Conservation (phyloP, 257 asterid species). For the Ligustrum vulgare region DNA sequence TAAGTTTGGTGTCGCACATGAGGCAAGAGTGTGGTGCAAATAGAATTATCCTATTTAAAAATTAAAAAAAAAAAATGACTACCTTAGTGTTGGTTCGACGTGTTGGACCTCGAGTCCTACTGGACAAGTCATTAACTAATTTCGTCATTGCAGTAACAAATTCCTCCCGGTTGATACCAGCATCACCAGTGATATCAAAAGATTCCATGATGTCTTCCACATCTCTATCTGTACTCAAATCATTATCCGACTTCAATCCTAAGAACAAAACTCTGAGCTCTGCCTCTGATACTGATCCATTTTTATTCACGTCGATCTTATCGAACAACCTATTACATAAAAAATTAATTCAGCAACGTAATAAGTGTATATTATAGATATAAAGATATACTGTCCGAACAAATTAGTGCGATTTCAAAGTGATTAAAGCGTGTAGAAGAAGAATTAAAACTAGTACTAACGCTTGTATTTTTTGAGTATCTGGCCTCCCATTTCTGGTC, state of each 20-base stretch:
- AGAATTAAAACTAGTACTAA: conserved; percentile 15
- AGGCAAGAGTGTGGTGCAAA: no score
- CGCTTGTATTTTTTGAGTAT: conserved; percentile 40
- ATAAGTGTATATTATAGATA: no score
- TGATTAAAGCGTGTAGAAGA: neutral
- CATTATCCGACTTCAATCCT: conserved; percentile 44
- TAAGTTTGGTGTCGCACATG: no score
- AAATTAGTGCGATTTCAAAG: no score
- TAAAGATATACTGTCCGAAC: no score
- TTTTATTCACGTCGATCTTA: conserved; percentile 37
- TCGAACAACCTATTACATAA: conserved; percentile 38
- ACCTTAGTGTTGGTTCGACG: conserved; percentile 31
- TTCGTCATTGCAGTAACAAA: conserved; percentile 44
- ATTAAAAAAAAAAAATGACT: no score
- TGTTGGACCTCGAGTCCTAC: conserved; percentile 17
- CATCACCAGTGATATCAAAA: conserved; percentile 45
- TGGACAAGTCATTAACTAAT: conserved; percentile 26
- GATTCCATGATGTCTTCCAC: conserved; percentile 49
- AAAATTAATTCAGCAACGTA: no score
- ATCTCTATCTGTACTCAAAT: conserved; percentile 44
- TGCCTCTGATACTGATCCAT: conserved; percentile 40
- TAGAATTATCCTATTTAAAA: no score
- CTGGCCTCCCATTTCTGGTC: conserved; percentile 52
- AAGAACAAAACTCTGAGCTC: conserved; percentile 59
- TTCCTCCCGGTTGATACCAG: conserved; percentile 39